These are phyloP conservation scores for Endogone sp. DNA, from an alignment of 192 early-diverging fungal genomes.

Conservation along the genomic window DNA sequence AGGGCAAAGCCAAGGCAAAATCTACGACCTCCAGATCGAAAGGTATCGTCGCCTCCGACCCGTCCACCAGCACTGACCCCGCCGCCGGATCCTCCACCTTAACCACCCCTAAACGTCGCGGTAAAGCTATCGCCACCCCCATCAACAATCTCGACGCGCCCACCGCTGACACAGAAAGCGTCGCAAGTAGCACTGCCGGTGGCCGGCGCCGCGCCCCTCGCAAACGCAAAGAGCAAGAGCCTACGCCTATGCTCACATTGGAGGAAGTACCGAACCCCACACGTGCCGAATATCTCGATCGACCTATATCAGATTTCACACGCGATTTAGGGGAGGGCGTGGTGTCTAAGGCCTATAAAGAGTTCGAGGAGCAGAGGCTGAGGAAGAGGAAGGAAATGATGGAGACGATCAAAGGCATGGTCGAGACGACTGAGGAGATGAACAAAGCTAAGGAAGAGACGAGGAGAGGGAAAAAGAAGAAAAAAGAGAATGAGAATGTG, in stretches of 20 bases:
- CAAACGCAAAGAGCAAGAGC: background rate
- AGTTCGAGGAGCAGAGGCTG: conserved; percentile 10
- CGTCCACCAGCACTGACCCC: background rate
- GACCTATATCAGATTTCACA: conserved; percentile 14
- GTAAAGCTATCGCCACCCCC: background rate
- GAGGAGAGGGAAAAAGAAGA: conserved; percentile 8
- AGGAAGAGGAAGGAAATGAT: background rate
- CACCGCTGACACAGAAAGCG: background rate
- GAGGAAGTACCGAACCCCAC: conserved; percentile 18
- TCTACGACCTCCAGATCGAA: background rate
- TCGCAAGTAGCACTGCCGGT: background rate
- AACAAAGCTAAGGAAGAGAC: background rate
- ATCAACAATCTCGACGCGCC: background rate
- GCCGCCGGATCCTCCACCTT: background rate
- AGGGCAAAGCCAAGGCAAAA: background rate
- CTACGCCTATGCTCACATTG: conserved; percentile 10
- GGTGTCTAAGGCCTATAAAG: conserved; percentile 23
- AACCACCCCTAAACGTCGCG: background rate
- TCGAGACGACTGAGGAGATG: background rate
- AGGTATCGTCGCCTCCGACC: background rate
- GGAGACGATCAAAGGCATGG: background rate
- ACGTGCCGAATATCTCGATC: conserved; percentile 7
- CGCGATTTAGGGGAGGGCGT: conserved; percentile 14
- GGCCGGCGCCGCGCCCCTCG: background rate
- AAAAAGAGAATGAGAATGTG: background rate